Evolutionary conservation across 257 asterid species (phyloP).

Genomic region (Nicotiana noctiflora): DNA sequence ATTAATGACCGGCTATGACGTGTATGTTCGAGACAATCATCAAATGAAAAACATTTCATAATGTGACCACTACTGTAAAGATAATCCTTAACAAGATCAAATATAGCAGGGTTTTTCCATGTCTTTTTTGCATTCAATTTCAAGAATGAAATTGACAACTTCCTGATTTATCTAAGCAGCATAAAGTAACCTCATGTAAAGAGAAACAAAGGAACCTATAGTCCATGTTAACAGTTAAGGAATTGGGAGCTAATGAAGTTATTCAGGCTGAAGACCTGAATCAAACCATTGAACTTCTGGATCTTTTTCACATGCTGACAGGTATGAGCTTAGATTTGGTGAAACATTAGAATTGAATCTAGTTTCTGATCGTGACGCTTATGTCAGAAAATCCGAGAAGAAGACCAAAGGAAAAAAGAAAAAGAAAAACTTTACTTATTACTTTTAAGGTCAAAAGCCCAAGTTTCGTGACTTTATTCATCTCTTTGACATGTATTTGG

Average conservation of each 20-base stretch:
- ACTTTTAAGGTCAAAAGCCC: no score
- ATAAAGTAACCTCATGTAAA: conserved; percentile 55
- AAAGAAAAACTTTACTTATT: no score
- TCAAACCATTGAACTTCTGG: conserved; percentile 59
- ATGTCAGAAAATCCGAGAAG: no score
- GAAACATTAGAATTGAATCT: neutral
- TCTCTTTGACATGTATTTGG: no score
- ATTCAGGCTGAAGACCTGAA: conserved; percentile 31
- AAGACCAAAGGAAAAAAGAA: no score
- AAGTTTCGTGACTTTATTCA: no score
- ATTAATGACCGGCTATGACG: conserved; percentile 47
- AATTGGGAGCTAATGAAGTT: conserved; percentile 65
- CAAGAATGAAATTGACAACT: conserved; percentile 53
- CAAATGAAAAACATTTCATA: conserved; percentile 62
- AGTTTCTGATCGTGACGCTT: no score
- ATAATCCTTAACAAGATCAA: conserved; percentile 72
- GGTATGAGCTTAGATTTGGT: conserved; percentile 47
- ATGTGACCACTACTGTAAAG: conserved; percentile 58
- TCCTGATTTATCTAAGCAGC: conserved; percentile 63
- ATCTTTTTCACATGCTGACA: conserved; percentile 73
- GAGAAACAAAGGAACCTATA: conserved; percentile 58
- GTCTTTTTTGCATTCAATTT: conserved; percentile 37
- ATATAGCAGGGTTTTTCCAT: conserved; percentile 55
- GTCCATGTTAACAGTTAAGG: conserved; percentile 63
- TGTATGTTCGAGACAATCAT: conserved; percentile 63